Base-by-base conservation (phyloP, 495 filamentous ascomycete species). In the Podospora pseudopauciseta region DNA sequence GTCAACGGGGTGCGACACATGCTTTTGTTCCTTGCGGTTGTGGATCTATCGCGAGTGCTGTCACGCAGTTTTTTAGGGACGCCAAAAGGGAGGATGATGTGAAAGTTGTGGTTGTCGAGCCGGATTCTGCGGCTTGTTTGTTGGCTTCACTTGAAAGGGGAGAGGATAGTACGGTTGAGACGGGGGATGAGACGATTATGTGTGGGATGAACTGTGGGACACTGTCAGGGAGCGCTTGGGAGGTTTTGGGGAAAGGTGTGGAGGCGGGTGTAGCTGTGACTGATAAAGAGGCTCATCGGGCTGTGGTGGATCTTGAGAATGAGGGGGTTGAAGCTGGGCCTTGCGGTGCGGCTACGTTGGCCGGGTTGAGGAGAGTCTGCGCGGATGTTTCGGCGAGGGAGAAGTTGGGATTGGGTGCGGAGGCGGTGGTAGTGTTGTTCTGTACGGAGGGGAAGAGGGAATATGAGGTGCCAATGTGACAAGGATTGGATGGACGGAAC, bases 161-260 rank as follows among this genome's bases (percentile, higher is more conserved):
- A 3, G 68, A 80, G 44, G 76, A 80, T 18, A 77, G 78, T 5
- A 63, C 79, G 0, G 80, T 88, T 3, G 18, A 69, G 3, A 90
- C 87, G 0, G 78, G 75, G 0, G 71, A 80, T 9, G 18, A 58
- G 55, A 90, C 85, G 5, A 89, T 90, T 71, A 91, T 91, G 89
- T 79, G 80, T 63, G 89, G 89, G 2, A 84, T 91, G 83, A 84
- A 88, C 69, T 91, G 89, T 69, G 88, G 89, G 3, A 90, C 87
- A 1, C 79, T 90, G 5, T 90, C 89, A 0, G 77, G 77, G 1
- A 85, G 80, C 9, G 86, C 89, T 2, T 91, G 90, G 90, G 80
- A 84, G 1, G 66, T 85, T 1, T 72, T 91, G 18, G 72, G 79
- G 16, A 72, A 78, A 5, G 82, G 86, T 34, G 82, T 90, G 2